Base-by-base conservation (phyloP, 164 flowering plant genomes). In the Malania oleifera region DNA sequence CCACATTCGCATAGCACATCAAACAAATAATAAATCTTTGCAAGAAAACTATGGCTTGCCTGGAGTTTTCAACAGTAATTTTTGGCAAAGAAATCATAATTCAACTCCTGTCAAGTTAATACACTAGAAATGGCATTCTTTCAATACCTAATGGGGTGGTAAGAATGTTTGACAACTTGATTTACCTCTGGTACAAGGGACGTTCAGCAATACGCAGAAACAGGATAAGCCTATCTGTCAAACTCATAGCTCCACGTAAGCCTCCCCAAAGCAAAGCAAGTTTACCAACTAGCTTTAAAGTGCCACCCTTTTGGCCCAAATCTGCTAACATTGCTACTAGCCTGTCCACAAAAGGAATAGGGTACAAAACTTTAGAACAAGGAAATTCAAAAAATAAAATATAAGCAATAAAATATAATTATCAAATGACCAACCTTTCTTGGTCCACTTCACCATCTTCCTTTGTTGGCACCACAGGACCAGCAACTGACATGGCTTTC, bases 251-350 rank as follows among this genome's bases (percentile, higher is more conserved):
- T 73, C 97, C 96, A 49, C 99, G 95, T 51, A 93, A 56, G 17
- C 97, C 99, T 68, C 97, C 99, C 99, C 97, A 93, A 63, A 93
- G 88, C 65, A 93, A 67, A 63, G 97, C 97, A 69, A 85, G 24
- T 73, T 88, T 90, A n/a, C 91, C 96, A 73, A 93, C 71, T 46
- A 86, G 76, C 66, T 51, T 85, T 68, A 93, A 59, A 28, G 77
- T 65, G 50, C 99, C 96, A 62, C 96, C 97, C 69, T 56, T 86
- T 54, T 90, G 97, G 60, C 95, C 99, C 71, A 85, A 72, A 35
- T 84, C 91, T 17, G 95, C 81, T 56, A 93, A 73, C 82, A 90
- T 80, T 3, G 96, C 74, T 17, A 93, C 96, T 63, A 93, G 44
- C 82, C 99, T 93, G 80, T 67, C 63, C 47, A 66, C 31, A 37